Base-by-base conservation (phyloP, 805 yeast genomes). In the Wickerhamiella qilinensis region DNA sequence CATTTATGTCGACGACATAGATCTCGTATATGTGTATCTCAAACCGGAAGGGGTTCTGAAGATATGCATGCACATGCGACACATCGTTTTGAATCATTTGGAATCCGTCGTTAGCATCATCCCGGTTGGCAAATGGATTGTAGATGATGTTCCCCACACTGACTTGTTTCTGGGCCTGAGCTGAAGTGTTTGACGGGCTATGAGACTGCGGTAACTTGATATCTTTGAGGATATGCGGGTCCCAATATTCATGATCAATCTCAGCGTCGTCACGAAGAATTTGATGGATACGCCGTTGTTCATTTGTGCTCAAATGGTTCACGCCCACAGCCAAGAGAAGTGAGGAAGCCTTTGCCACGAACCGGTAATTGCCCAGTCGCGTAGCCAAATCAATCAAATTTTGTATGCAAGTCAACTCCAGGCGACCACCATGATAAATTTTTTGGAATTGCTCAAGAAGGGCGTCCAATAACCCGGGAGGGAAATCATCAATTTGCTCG, bases 31-130 rank as follows among this genome's bases (percentile, higher is more conserved):
- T 58, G 29, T 71, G 75, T 12, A 86, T 59, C 31, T 77, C 83
- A 55, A 82, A 83, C 4, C 71, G 69, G 58, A 73, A 83, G 7
- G 94, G 94, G 53, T 88, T 88, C 51, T 79, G 85, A 7, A 86
- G 50, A 3, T 63, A 59, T 2, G 82, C 59, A 4, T 61, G 53
- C 15, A 80, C 60, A 40, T 73, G 78, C 11, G 71, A 68, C 3
- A 69, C 62, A 38, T 84, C 94, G 25, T 75, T 35, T 20, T 38
- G 41, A 9, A 38, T 30, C n/a, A 38, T 22, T 8, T 21, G 18
- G 24, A 34, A 14, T n/a, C n/a, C n/a, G n/a, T n/a, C n/a, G 16
- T 20, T 28, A 11, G 14, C 17, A 5, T 18, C 35, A 9, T 43
- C 48, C 21, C 38, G 49, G 22, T 38, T 49, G 33, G 51, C 53